Evolutionary conservation across 2,329 filamentous ascomycete species (phyloP).

Genomic region (Calonectria ilicicola): DNA sequence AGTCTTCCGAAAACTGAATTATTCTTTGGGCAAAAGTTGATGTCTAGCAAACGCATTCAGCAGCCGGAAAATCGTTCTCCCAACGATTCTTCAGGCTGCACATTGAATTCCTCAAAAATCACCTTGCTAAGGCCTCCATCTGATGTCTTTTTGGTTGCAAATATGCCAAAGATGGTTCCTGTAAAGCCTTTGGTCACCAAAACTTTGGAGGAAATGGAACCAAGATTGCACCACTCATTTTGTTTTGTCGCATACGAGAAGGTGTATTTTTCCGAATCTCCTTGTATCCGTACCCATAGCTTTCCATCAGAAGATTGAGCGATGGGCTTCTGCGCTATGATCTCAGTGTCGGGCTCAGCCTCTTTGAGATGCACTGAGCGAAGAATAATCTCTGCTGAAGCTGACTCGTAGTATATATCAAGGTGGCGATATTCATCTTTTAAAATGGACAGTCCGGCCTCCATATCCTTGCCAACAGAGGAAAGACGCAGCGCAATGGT

Average conservation of each 20-base stretch:
- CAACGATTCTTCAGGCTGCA: background rate
- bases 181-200: background rate
- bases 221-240: background rate
- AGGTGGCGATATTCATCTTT: slow-evolving; percentile 6
- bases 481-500: background rate
- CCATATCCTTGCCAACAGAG: background rate
- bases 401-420: slow-evolving; percentile 2
- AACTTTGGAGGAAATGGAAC: background rate
- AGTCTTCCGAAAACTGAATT: too few relatives aligned
- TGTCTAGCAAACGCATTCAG: too few relatives aligned
- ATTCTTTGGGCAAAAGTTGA: too few relatives aligned
- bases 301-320: background rate
- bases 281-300: background rate
- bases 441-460: background rate
- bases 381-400: background rate
- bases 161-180: background rate
- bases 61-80: too few relatives aligned
- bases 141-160: background rate
- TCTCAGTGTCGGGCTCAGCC: background rate
- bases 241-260: background rate
- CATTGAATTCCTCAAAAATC: background rate
- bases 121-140: background rate
- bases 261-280: background rate
- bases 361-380: background rate
- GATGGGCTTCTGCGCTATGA: background rate